Base-by-base conservation (phyloP, 83 land plant species). In the Picea abies region DNA sequence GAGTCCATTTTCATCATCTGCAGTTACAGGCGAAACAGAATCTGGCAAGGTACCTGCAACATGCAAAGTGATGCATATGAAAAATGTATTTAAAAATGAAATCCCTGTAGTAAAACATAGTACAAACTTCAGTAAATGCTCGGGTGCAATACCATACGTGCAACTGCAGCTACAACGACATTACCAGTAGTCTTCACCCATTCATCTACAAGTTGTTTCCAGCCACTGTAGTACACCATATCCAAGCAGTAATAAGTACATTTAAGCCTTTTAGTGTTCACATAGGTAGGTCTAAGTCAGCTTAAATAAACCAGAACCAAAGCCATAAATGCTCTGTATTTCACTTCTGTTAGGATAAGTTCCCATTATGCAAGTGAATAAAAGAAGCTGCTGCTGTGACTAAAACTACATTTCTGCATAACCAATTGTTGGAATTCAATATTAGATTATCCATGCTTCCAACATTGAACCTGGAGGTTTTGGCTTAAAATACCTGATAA, bases 181-280 rank as follows among this genome's bases (percentile, higher is more conserved):
- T 61, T 77, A 32, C 72, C 81, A n/a, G 77, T 80, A 75, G 69
- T 80, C 17, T 80, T 68, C 0, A 86, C 87, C 90, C 91, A 93
- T 78, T 86, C 89, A 70, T 93, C 89, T 37, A 88, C 93, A 82
- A 88, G 65, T 12, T 78, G 83, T 83, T 88, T 93, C 95, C 95
- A 93, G 52, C 52, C 86, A 62, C 95, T 92, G 88, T 81, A 87
- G 66, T 62, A 6, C 76, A 60, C 63, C 78, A 76, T 68, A 19
- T 3, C n/a, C n/a, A n/a, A 78, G 26, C 49, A 8, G 3, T 58
- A 61, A 29, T 56, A 58, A 82, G 22, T 14, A 47, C 35, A 52
- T 1, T 19, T 56, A 56, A 12, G 4, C 60, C 60, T 56, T 56
- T 56, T 56, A 56, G 60, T 4, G 4, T 56, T 56, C 60, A 3